A percentile compares a stretch with the other conserved stretches of the same genome.
Evolutionary conservation across 441 rosid genomes (phyloP).

Genomic region (Raphanus hybrid): DNA sequence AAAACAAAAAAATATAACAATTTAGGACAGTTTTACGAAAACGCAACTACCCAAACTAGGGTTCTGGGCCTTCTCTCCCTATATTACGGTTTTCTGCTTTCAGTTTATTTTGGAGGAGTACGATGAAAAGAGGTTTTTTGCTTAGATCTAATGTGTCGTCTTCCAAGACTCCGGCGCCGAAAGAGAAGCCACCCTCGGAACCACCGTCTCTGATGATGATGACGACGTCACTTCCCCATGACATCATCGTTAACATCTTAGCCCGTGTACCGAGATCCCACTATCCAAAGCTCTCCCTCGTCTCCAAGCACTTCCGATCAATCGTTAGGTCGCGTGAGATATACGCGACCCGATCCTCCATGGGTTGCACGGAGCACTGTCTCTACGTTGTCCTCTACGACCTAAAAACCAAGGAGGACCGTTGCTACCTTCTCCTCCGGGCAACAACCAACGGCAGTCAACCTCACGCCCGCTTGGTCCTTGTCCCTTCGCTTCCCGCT

Average conservation of each 20-base stretch:
- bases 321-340: not conserved
- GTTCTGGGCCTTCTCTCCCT: not conserved
- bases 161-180: not conserved
- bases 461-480: not conserved
- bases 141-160: not conserved
- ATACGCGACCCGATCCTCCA: not conserved
- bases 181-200: not conserved
- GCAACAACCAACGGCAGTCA: not conserved
- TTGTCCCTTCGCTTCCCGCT: not conserved
- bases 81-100: not conserved
- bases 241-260: not conserved
- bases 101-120: not conserved
- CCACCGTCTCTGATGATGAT: not conserved
- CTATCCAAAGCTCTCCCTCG: not conserved
- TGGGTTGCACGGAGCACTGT: not conserved
- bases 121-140: not conserved
- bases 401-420: not conserved
- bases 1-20: not conserved
- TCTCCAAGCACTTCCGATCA: not conserved
- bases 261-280: not conserved
- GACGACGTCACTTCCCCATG: not conserved
- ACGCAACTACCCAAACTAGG: not conserved
- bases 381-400: not conserved
- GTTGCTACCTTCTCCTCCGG: not conserved
- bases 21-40: not conserved